Evolutionary conservation across 306 rosid genomes (phyloP).

Genomic region (Cucurbita maxima): DNA sequence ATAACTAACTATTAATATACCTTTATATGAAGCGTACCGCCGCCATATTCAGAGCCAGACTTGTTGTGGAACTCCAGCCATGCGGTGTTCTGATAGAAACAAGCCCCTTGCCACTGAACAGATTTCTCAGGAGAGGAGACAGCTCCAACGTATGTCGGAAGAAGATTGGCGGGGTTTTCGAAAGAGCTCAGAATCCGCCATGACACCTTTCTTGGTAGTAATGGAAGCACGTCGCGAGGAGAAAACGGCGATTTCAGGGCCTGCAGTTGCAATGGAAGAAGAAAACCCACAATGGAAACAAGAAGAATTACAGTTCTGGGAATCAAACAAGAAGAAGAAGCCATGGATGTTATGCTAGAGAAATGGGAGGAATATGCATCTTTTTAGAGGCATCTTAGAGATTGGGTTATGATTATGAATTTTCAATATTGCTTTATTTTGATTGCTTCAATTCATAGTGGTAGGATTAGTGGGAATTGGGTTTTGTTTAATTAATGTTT

Average conservation of each 20-base stretch:
- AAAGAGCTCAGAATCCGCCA: slow-evolving; percentile 65
- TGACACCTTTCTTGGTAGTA: slow-evolving; percentile 54
- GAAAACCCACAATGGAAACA: not conserved
- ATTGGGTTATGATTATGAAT: not conserved
- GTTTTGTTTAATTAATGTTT: no score
- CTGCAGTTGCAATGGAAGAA: not conserved
- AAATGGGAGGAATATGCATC: not conserved
- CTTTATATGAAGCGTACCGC: slow-evolving; percentile 85
- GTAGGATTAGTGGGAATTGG: not conserved
- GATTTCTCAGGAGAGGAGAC: slow-evolving; percentile 22
- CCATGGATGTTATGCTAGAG: not conserved
- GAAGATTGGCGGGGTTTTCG: slow-evolving; percentile 53
- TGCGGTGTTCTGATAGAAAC: slow-evolving; percentile 57
- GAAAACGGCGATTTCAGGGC: slow-evolving; percentile 30
- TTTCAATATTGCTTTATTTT: not conserved
- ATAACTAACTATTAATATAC: slow-evolving; percentile 11
- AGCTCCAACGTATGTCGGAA: slow-evolving; percentile 67
- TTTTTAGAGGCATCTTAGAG: not conserved
- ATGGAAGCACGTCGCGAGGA: slow-evolving; percentile 54
- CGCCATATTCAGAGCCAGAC: slow-evolving; percentile 46
- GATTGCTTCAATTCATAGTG: not conserved
- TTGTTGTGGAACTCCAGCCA: slow-evolving; percentile 78
- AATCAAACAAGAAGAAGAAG: not conserved
- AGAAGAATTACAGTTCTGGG: not conserved
- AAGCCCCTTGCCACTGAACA: slow-evolving; percentile 64